Conservation (phyloP, 345 rosid genomes). For the Pelargonium nanum region DNA sequence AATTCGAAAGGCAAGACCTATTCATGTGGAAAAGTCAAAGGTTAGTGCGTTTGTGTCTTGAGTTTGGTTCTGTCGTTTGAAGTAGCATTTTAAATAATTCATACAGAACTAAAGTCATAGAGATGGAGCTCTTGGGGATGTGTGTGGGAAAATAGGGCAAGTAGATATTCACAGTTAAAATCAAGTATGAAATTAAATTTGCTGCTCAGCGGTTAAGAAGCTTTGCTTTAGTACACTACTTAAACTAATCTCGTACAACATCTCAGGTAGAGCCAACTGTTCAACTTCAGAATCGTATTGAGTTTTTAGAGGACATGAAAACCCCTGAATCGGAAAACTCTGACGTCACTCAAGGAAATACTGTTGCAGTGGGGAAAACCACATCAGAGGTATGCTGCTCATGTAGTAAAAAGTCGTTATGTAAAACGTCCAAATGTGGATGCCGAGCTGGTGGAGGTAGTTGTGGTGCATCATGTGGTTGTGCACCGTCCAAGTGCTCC, state of each 20-base stretch:
- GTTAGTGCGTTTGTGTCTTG: conserved; percentile 15
- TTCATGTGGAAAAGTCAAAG: conserved; percentile 30
- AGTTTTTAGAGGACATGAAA: conserved; percentile 4
- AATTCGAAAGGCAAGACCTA: conserved; percentile 36
- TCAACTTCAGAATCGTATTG: conserved; percentile 11
- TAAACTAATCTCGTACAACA: not conserved
- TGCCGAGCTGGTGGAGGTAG: conserved; percentile 53
- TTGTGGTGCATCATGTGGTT: conserved; percentile 69
- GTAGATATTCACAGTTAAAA: too few species aligned
- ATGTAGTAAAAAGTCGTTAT: conserved; percentile 58
- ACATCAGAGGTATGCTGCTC: conserved; percentile 52
- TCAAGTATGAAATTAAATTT: not conserved
- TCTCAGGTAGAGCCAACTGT: conserved; percentile 29
- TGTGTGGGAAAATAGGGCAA: too few species aligned
- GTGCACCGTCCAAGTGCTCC: conserved; percentile 50
- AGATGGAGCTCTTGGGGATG: too few species aligned
- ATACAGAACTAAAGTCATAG: too few species aligned
- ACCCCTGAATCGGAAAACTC: conserved; percentile 32
- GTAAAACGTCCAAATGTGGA: conserved; percentile 72
- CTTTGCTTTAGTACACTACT: not conserved
- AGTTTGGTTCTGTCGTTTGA: conserved; percentile 1
- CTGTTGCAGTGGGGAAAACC: conserved; percentile 16
- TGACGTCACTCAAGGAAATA: conserved; percentile 23
- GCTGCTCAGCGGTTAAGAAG: not conserved
- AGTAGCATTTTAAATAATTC: too few species aligned